These are phyloP conservation scores for Diaporthe sp. DNA, from an alignment of 2,329 filamentous ascomycete genomes.

Conservation along the genomic window DNA sequence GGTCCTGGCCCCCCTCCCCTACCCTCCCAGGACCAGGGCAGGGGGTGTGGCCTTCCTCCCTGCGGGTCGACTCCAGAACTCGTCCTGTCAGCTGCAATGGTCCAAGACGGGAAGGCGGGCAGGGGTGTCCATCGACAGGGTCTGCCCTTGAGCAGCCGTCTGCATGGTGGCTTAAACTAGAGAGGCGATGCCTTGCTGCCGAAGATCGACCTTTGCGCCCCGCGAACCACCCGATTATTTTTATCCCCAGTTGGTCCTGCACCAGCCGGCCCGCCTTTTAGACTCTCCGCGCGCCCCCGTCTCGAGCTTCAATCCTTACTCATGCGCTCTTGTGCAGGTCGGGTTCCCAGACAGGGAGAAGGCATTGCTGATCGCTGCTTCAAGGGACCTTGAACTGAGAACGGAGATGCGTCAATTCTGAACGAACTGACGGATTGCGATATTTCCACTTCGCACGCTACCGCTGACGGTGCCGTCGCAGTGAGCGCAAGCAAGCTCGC, in stretches of 20 bases:
- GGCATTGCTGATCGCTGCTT: constrained; percentile 1
- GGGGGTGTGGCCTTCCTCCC: constrained; percentile 21
- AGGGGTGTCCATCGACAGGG: constrained; percentile 8
- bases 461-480: neutral
- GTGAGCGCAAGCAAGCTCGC: constrained; percentile 13
- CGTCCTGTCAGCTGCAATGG: constrained; percentile 33
- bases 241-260: constrained; percentile 39
- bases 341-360: neutral
- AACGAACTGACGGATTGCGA: neutral
- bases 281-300: constrained; percentile 19
- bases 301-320: constrained; percentile 29
- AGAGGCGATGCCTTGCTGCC: constrained; percentile 39
- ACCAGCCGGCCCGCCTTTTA: constrained; percentile 30
- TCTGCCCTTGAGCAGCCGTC: constrained; percentile 11
- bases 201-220: constrained; percentile 34
- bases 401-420: constrained; percentile 2
- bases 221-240: constrained; percentile 39
- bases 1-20: constrained; percentile 1
- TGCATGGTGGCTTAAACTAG: constrained; percentile 35
- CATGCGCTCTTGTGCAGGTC: neutral
- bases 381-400: neutral
- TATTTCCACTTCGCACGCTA: constrained; percentile 18
- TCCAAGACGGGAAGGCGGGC: constrained; percentile 24
- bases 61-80: constrained; percentile 28
- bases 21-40: constrained; percentile 11